Conservation (phyloP, 352 stramenopile species). For the Pythium aquatile region DNA sequence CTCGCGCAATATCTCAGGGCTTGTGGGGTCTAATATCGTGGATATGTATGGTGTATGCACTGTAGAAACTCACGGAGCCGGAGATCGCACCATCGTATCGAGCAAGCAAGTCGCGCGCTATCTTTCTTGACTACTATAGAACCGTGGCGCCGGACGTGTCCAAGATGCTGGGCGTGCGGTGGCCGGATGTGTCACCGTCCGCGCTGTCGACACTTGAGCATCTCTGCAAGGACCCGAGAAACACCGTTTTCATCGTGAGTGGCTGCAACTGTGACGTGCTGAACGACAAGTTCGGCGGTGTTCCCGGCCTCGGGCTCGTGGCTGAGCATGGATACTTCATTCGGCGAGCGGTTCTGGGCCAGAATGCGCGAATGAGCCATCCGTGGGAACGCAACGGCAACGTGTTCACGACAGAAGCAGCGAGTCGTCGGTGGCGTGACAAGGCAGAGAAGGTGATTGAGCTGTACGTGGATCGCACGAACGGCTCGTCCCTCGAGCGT, state of each 20-base stretch:
- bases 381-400: conserved; percentile 75
- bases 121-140: conserved; percentile 98
- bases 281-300: conserved; percentile 91
- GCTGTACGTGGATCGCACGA: conserved; percentile 97
- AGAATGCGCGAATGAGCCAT: conserved; percentile 56
- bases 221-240: conserved; percentile 93
- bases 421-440: conserved; percentile 89
- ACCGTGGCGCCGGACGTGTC: conserved; percentile 93
- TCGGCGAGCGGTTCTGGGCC: conserved; percentile 54
- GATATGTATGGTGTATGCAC: not conserved
- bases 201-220: conserved; percentile 85
- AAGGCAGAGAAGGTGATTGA: conserved; percentile 96
- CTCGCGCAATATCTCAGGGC: not conserved
- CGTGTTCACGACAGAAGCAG: conserved; percentile 51
- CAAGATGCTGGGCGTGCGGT: conserved; percentile 71
- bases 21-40: not conserved
- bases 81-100: conserved; percentile 61
- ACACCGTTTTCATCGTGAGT: conserved; percentile 98
- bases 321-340: conserved; percentile 99
- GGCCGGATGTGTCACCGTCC: conserved; percentile 73
- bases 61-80: conserved; percentile 69
- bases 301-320: conserved; percentile 95
- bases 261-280: conserved; percentile 96
- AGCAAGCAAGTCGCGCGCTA: conserved; percentile 82
- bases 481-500: conserved; percentile 97